Evolutionary conservation across 2,329 filamentous ascomycete species (phyloP).

Genomic region (Fusarium ramigenum): DNA sequence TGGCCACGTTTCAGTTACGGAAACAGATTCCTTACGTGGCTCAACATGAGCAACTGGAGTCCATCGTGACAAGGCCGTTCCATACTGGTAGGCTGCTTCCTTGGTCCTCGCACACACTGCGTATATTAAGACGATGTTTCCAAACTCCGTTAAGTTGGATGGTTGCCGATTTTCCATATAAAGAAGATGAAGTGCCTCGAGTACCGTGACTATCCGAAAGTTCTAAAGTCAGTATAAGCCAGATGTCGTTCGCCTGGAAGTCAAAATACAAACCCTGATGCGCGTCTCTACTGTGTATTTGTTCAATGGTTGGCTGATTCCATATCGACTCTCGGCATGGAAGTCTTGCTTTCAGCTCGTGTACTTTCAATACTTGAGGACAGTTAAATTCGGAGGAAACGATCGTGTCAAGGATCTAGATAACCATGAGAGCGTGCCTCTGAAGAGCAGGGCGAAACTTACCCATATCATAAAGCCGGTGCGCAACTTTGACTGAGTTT

Average conservation of each 20-base stretch:
- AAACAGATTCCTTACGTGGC: neutral
- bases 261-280: neutral
- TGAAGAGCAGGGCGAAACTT: neutral
- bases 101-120: constrained; percentile 13
- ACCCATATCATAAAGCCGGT: constrained; percentile 22
- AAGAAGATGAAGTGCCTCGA: constrained; percentile 23
- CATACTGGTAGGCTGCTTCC: constrained; percentile 20
- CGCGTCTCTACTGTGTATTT: neutral
- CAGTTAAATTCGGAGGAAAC: constrained; percentile 13
- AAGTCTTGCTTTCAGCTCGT: constrained; percentile 5
- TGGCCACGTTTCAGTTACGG: constrained; percentile 22
- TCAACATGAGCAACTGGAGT: constrained; percentile 24
- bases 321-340: constrained; percentile 9
- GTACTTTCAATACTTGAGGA: constrained; percentile 6
- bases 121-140: constrained; percentile 24
- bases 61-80: constrained; percentile 20
- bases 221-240: neutral
- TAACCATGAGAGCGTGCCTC: neutral
- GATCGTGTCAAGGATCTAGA: constrained; percentile 12
- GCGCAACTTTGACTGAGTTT: constrained; percentile 6
- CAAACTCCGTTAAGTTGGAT: constrained; percentile 28
- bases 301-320: neutral
- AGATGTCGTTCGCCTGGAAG: neutral
- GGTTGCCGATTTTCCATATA: constrained; percentile 31
- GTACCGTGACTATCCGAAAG: neutral